Evolutionary conservation across 192 early-diverging fungal genomes (phyloP), one percentile per base, ranked within the genome.

Genomic region (Mortierella claussenii): DNA sequence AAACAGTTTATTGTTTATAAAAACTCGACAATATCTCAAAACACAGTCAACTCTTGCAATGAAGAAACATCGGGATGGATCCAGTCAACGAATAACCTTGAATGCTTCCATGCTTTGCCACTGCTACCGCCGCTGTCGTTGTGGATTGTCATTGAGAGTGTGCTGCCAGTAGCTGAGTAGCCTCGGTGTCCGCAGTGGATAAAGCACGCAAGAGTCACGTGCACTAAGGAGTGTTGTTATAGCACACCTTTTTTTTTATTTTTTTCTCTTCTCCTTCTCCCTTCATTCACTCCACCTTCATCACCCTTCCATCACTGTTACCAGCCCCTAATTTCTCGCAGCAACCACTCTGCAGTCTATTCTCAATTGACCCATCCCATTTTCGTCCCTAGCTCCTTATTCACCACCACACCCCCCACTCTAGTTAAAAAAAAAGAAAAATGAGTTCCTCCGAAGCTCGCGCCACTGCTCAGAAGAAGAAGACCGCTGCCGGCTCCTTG

Each of bases 381-480:
- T 63, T 65, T 54, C 62, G 31, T 24, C 24, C 17, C 31, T 56
- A 2, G 3, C 27, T 47, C 18, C 20, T 60, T 33, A 47, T 45
- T 10, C 8, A 32, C 4, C 28, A 28, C 15, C 4, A 31, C 10
- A 3, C 56, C 4, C 30, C 23, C 32, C 17, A 4, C 34, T 49
- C 26, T 9, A 47, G 18, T 9, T 6, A 31, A 47, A 9, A 3
- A 43, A 64, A 43, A 28, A 34, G 45, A 10, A 42, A 82, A 79
- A 67, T 69, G 69, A 69, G 78, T 48, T 61, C 57, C 24, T 52
- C 78, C 28, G 63, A 68, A 27, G 65, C 74, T 48, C 61, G 61
- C 60, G 69, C 69, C 18, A 30, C 74, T 47, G 49, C 55, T 24
- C 24, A 44, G 37, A 69, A 69, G 43, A 67, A 75, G 55, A 75